Evolutionary conservation across 192 early-diverging fungal genomes (phyloP).

Genomic region (Backusella tarrabulga): DNA sequence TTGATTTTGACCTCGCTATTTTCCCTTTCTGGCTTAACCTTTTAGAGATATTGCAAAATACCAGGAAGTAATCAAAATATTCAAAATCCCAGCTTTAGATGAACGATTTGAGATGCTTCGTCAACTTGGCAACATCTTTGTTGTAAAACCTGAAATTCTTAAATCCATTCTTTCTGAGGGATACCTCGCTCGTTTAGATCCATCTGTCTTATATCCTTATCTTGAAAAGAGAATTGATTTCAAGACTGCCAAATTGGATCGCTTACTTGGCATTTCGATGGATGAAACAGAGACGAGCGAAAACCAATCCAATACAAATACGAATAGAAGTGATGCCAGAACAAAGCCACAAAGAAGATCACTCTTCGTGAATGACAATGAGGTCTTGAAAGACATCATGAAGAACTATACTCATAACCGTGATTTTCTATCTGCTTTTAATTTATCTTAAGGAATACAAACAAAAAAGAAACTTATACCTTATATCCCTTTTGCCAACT

Average conservation of each 20-base stretch:
- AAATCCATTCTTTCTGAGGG: slow-evolving; percentile 87
- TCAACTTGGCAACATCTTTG: slow-evolving; percentile 90
- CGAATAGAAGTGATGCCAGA: background rate
- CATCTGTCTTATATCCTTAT: slow-evolving; percentile 80
- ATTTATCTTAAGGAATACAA: slow-evolving; percentile 15
- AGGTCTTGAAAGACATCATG: slow-evolving; percentile 39
- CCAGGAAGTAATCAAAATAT: slow-evolving; percentile 78
- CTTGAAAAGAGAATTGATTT: slow-evolving; percentile 87
- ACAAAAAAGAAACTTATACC: background rate
- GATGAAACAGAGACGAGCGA: slow-evolving; percentile 13
- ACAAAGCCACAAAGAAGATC: slow-evolving; percentile 26
- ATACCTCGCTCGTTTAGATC: slow-evolving; percentile 76
- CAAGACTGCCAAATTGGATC: slow-evolving; percentile 60
- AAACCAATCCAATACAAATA: background rate
- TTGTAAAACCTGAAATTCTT: slow-evolving; percentile 89
- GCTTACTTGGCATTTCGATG: slow-evolving; percentile 42
- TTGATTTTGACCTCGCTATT: background rate
- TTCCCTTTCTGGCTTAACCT: background rate
- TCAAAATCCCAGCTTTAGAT: slow-evolving; percentile 70
- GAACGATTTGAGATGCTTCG: slow-evolving; percentile 90
- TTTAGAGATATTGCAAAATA: slow-evolving; percentile 90
- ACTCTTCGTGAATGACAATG: slow-evolving; percentile 38
- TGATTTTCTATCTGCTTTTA: slow-evolving; percentile 37
- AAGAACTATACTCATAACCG: slow-evolving; percentile 30
- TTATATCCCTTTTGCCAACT: background rate